Evolutionary conservation across 2,329 filamentous ascomycete genomes (phyloP).

Genomic region (Neopestalotiopsis clavispora): DNA sequence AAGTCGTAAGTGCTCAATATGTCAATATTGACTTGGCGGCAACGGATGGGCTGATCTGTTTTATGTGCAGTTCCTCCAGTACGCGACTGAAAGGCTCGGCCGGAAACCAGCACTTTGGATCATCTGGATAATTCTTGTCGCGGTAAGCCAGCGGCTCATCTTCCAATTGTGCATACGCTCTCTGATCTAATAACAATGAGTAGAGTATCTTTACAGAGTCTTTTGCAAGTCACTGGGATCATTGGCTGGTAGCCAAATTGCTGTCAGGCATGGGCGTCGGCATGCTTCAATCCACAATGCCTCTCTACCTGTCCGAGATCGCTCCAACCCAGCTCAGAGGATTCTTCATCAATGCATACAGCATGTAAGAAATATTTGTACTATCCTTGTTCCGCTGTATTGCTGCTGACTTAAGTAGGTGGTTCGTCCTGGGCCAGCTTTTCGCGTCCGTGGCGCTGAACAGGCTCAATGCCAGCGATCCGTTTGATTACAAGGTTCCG

Average conservation of each 20-base stretch:
- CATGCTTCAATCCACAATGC: slow-evolving; percentile 16
- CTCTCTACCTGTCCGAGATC: slow-evolving; percentile 16
- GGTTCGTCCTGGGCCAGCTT: slow-evolving; percentile 15
- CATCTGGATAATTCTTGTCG: slow-evolving; percentile 14
- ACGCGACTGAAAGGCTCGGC: slow-evolving; percentile 8
- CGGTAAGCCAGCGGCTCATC: not conserved
- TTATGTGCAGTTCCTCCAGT: not conserved
- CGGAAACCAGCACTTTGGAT: slow-evolving; percentile 15
- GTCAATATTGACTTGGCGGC: not conserved
- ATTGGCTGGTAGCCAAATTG: slow-evolving; percentile 12
- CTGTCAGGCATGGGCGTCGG: slow-evolving; percentile 11
- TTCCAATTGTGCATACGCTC: not conserved
- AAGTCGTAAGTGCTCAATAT: not conserved
- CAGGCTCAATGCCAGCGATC: slow-evolving; percentile 2
- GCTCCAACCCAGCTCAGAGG: slow-evolving; percentile 10
- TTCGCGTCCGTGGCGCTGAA: slow-evolving; percentile 13
- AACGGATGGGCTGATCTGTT: not conserved
- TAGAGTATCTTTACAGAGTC: slow-evolving; percentile 13
- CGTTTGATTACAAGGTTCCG: slow-evolving; percentile 2
- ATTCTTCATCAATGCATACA: slow-evolving; percentile 15
- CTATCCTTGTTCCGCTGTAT: not conserved
- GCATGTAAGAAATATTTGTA: slow-evolving; percentile 1
- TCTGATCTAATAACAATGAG: not conserved
- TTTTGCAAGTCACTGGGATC: slow-evolving; percentile 12
- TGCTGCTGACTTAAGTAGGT: not conserved